These are phyloP conservation scores for Aspergillus hortae DNA, from an alignment of 2,329 filamentous ascomycete species.

Conservation along the genomic window DNA sequence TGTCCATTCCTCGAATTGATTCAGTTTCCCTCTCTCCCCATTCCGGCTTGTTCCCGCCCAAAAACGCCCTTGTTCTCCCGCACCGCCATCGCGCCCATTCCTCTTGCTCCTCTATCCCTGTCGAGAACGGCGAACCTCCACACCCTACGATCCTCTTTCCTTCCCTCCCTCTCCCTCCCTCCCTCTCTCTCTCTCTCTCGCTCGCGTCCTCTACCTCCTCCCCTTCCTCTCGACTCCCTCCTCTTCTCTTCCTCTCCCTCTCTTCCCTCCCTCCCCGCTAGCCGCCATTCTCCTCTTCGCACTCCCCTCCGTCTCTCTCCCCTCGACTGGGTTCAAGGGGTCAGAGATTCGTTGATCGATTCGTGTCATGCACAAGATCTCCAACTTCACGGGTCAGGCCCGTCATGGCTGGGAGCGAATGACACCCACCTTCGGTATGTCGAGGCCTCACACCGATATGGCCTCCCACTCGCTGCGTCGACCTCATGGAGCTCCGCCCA, in stretches of 20 bases:
- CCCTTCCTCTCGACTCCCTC: slow-evolving; percentile 15
- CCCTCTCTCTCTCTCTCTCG: slow-evolving; percentile 19
- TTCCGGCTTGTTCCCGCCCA: slow-evolving; percentile 15
- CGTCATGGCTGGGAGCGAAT: slow-evolving; percentile 67
- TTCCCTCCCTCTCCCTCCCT: slow-evolving; percentile 7
- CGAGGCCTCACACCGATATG: slow-evolving; percentile 56
- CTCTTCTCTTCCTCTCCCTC: slow-evolving; percentile 21
- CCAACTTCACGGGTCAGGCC: slow-evolving; percentile 63
- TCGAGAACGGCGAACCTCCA: slow-evolving; percentile 24
- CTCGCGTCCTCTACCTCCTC: slow-evolving; percentile 4
- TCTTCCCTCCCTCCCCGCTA: slow-evolving; percentile 18
- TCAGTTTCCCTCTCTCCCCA: slow-evolving; percentile 18
- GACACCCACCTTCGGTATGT: slow-evolving; percentile 63
- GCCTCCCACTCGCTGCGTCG: slow-evolving; percentile 55
- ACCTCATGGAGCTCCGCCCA: slow-evolving; percentile 45
- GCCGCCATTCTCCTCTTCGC: slow-evolving; percentile 18
- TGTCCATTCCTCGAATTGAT: slow-evolving; percentile 15
- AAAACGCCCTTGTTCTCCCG: slow-evolving; percentile 13
- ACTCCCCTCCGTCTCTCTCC: slow-evolving; percentile 25
- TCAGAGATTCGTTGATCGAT: slow-evolving; percentile 25
- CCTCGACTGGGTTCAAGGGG: slow-evolving; percentile 33
- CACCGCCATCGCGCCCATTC: slow-evolving; percentile 18
- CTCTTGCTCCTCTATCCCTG: slow-evolving; percentile 32
- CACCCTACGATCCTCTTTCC: slow-evolving; percentile 8
- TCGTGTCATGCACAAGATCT: slow-evolving; percentile 62